Conservation (phyloP, 176 grass and related monocot species). For the Eremochloa ophiuroides region DNA sequence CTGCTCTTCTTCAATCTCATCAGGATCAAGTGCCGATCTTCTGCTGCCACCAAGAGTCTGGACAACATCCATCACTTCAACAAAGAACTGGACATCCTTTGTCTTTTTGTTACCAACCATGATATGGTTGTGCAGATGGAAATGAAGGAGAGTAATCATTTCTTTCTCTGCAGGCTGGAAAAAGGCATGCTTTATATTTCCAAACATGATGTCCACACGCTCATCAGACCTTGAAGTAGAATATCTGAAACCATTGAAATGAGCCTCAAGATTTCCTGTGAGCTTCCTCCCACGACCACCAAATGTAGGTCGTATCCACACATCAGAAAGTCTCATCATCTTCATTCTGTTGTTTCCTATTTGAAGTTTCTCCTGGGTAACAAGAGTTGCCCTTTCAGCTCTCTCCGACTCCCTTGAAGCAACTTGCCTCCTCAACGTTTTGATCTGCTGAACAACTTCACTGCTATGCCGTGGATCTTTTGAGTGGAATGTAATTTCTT, state of each 20-base stretch:
- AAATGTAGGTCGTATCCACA: slow-evolving; percentile 85
- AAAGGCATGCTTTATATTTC: slow-evolving; percentile 94
- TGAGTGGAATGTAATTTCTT: slow-evolving; percentile 80
- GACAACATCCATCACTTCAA: slow-evolving; percentile 98
- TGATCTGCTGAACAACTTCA: slow-evolving; percentile 88
- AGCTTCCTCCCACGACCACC: slow-evolving; percentile 76
- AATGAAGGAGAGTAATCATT: slow-evolving; percentile 91
- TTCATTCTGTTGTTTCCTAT: slow-evolving; percentile 65
- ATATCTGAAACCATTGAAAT: slow-evolving; percentile 90
- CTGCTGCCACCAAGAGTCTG: slow-evolving; percentile 60
- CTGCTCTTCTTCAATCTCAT: slow-evolving; percentile 95
- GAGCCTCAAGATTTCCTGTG: slow-evolving; percentile 68
- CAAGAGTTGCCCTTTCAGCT: slow-evolving; percentile 86
- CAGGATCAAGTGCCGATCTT: slow-evolving; percentile 73
- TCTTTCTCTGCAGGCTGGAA: slow-evolving; percentile 89
- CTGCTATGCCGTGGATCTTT: slow-evolving; percentile 74
- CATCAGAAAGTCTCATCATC: slow-evolving; percentile 59
- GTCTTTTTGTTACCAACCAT: slow-evolving; percentile 96
- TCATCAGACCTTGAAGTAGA: slow-evolving; percentile 70
- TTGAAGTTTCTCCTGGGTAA: slow-evolving; percentile 89
- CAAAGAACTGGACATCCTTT: slow-evolving; percentile 91
- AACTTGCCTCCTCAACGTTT: slow-evolving; percentile 81
- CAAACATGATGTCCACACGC: slow-evolving; percentile 80
- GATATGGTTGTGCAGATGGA: slow-evolving; percentile 86
- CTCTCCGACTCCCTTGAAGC: slow-evolving; percentile 83